phyloP scores from a whole-genome alignment of 73 alveolate species.

The Tetrahymena thermophila region DNA sequence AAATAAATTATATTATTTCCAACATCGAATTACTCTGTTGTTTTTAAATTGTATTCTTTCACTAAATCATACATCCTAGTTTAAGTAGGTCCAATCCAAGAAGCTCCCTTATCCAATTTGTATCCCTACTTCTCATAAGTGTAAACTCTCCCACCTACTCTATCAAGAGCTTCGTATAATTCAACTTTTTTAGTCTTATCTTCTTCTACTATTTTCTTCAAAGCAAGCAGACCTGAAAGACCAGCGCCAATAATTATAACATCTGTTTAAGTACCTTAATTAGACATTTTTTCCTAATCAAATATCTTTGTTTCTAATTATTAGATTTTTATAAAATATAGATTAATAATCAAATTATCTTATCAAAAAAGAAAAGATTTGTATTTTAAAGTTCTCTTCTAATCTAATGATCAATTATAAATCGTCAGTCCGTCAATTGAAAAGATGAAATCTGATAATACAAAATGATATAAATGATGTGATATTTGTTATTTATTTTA shows the following conservation, averaged over 20 bases:
- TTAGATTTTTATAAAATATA: too few relatives aligned
- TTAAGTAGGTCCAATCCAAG: conserved; percentile 21
- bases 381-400: too few relatives aligned
- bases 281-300: neutral
- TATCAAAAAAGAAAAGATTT: neutral
- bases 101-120: conserved; percentile 32
- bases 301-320: too few relatives aligned
- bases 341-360: neutral
- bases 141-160: conserved; percentile 35
- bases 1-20: neutral
- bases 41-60: neutral
- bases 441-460: too few relatives aligned
- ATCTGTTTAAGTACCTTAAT: neutral
- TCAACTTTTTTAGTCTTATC: conserved; percentile 7
- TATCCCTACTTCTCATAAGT: neutral
- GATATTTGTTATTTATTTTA: too few relatives aligned
- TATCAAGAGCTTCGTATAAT: conserved; percentile 26
- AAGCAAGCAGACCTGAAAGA: conserved; percentile 33
- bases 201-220: neutral
- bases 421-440: too few relatives aligned
- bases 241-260: conserved; percentile 40
- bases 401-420: too few relatives aligned
- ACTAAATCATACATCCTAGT: neutral
- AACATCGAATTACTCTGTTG: neutral
- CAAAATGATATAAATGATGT: too few relatives aligned